These are phyloP conservation scores for Syncephalastrum sp. DNA, from an alignment of 371 early-diverging fungal species.

Conservation along the genomic window DNA sequence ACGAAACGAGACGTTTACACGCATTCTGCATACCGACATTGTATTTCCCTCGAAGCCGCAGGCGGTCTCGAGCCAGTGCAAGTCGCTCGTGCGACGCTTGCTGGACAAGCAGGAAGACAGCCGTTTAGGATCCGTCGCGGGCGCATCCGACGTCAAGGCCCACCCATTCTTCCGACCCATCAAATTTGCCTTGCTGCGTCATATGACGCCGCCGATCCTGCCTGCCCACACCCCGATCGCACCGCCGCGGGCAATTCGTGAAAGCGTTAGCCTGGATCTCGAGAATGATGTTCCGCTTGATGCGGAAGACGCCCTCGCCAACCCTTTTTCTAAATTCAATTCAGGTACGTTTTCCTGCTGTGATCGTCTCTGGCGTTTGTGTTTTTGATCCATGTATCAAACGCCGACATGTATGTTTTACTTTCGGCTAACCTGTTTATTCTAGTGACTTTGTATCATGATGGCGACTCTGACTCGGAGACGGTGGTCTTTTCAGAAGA, in stretches of 20 bases:
- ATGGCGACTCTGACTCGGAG: constrained; percentile 25
- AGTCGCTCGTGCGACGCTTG: constrained; percentile 78
- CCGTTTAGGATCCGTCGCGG: constrained; percentile 83
- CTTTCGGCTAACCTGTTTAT: no score
- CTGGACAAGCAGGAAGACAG: constrained; percentile 83
- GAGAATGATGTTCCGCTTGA: constrained; percentile 16
- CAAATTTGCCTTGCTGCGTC: constrained; percentile 89
- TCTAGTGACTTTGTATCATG: constrained; percentile 18
- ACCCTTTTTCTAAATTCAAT: constrained; percentile 64
- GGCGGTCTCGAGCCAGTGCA: constrained; percentile 52
- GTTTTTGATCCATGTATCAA: no score
- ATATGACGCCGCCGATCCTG: constrained; percentile 86
- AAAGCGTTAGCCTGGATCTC: constrained; percentile 66
- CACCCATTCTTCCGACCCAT: constrained; percentile 92
- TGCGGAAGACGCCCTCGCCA: constrained; percentile 16
- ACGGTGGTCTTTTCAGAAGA: constrained; percentile 10
- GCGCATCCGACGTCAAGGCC: constrained; percentile 93
- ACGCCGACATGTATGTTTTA: no score
- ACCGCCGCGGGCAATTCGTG: constrained; percentile 55
- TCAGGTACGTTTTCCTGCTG: constrained; percentile 18
- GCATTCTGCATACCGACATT: constrained; percentile 10
- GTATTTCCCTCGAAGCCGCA: constrained; percentile 9
- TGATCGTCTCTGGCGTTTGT: no score
- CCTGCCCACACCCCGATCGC: constrained; percentile 32
- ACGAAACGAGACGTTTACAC: constrained; percentile 78